Base-by-base conservation (phyloP, 2,329 filamentous ascomycete species). In the Triangularia verruculosa region DNA sequence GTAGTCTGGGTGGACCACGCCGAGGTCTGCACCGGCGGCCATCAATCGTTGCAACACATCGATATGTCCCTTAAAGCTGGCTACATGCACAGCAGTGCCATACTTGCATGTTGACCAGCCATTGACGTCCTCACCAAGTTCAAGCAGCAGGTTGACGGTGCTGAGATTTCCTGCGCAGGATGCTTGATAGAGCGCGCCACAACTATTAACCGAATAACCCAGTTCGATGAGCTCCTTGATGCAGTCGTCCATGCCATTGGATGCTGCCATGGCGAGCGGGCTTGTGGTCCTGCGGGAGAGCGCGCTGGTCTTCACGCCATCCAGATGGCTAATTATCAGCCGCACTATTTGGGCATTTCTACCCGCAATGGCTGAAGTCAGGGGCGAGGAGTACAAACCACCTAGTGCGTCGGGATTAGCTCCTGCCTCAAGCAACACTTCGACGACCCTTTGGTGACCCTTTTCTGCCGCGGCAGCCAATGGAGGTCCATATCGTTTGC, bases 311-410 rank as follows among this genome's bases (percentile, higher is more conserved):
- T 62, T 47, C 2, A 47, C 61, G 13, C 61, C 61, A 8, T 53
- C 15, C 7, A 47, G 39, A 47, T 47, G 39, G 9, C 53, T 43
- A 12, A 62, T 34, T 8, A 62, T 39, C 11, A 58, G 27, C 7
- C 30, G 54, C n/a, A 64, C 32, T 7, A 64, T 57, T 12, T 60
- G 39, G 24, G 17, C 47, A 39, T 64, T 64, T 27, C 32, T 43
- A 11, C 62, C 51, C 2, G 60, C 58, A 15, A 64, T 64, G 27
- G 62, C 62, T 15, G 62, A 64, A 13, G 60, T 39, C 3, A 64
- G 57, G 20, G 62, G 62, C 9, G 57, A 59, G 20, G 62, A 60
- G 27, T 64, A 64, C 30, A 39, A 57, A 15, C 62, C 62, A 6
- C 62, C 62, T 12, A 34, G 57, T 12, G 57, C 62, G 24, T 43